Evolutionary conservation across 1,139 yeast species (phyloP).

Genomic region (Saccharomyces hybrid): DNA sequence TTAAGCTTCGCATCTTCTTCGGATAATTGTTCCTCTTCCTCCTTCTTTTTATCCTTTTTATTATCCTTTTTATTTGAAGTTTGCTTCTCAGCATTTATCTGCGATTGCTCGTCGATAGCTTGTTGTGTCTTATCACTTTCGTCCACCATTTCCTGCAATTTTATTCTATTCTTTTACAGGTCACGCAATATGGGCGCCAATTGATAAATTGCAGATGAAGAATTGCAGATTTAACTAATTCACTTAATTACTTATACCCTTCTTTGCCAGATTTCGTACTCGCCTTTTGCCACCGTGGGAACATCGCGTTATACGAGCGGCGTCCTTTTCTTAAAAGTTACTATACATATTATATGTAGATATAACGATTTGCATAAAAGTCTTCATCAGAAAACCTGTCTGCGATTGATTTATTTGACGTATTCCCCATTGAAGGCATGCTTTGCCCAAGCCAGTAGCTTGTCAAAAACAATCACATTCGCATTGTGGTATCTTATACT

Average conservation of each 20-base stretch:
- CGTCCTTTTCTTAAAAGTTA: too few species aligned
- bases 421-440: constrained; percentile 47
- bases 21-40: constrained; percentile 69
- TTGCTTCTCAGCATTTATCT: constrained; percentile 1
- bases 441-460: constrained; percentile 52
- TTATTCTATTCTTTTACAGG: too few species aligned
- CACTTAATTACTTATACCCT: neutral
- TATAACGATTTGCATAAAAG: neutral
- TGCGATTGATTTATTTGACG: constrained; percentile 2
- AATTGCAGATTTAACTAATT: neutral
- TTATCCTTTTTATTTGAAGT: constrained; percentile 8
- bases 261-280: neutral
- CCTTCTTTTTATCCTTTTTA: too few species aligned
- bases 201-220: too few species aligned
- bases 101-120: neutral
- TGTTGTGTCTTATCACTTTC: neutral
- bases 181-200: too few species aligned
- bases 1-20: constrained; percentile 92
- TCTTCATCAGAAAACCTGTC: neutral
- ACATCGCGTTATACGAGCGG: neutral
- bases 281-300: neutral
- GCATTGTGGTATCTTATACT: constrained; percentile 67
- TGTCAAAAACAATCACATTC: constrained; percentile 54
- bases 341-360: neutral
- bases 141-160: constrained; percentile 1